Conservation (phyloP, 805 yeast genomes). For the Candida hispaniensis region DNA sequence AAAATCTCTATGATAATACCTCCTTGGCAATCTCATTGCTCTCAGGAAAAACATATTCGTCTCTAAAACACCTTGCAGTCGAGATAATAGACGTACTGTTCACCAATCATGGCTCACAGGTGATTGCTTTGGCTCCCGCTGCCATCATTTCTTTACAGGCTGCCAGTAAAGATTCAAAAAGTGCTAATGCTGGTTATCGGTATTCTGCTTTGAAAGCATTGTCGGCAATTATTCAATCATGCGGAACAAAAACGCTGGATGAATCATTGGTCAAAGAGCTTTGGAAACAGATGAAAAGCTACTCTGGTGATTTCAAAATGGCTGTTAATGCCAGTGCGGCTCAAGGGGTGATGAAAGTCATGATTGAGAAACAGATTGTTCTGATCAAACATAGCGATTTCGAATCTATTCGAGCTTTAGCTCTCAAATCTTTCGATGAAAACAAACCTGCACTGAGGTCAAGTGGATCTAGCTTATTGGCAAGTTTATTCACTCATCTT, state of each 20-base stretch:
- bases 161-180: conserved; percentile 21
- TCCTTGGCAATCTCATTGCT: conserved; percentile 11
- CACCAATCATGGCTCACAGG: conserved; percentile 24
- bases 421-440: conserved; percentile 22
- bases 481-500: conserved; percentile 10
- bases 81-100: conserved; percentile 23
- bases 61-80: conserved; percentile 24
- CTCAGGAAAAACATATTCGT: conserved; percentile 20
- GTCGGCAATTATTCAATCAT: conserved; percentile 19
- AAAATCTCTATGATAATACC: conserved; percentile 8
- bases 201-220: conserved; percentile 21
- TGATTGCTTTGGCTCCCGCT: conserved; percentile 28
- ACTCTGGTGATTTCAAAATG: conserved; percentile 23
- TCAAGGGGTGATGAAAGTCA: conserved; percentile 23
- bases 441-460: conserved; percentile 23
- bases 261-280: conserved; percentile 26
- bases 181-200: conserved; percentile 24
- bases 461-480: conserved; percentile 24
- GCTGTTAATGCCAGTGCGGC: conserved; percentile 27
- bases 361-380: conserved; percentile 22
- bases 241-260: conserved; percentile 28
- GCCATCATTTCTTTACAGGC: conserved; percentile 25
- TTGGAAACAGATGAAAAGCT: conserved; percentile 26
- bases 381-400: conserved; percentile 23
- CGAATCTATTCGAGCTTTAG: conserved; percentile 23